Base-by-base conservation (phyloP, 2,329 filamentous ascomycete species). In the Fusarium sp. region DNA sequence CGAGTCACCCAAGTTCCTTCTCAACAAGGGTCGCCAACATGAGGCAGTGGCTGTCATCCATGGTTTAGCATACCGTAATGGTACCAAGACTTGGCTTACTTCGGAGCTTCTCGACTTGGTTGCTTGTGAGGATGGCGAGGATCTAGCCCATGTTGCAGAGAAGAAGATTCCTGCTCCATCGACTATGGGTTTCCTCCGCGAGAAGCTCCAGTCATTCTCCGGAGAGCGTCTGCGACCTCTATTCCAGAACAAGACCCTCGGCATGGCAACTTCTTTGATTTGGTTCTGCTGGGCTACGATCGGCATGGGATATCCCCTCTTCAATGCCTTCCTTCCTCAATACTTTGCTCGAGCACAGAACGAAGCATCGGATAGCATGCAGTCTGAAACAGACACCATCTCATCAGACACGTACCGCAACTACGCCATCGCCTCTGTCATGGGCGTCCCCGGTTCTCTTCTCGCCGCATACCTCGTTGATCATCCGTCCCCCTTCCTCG, bases 301-400 rank as follows among this genome's bases (percentile, higher is more conserved):
- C 74, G 94, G 94, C 68, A 93, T 97, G 90, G 94, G 91, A 6
- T 97, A 96, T 78, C 94, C 94, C 2, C 88, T 97, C 4, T 97
- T 96, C 88, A 96, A 96, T 81, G 92, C 93, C 59, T 97, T 97
- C 83, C 87, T 97, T n/a, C 94, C 94, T 1, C 93, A 96, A 75
- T 96, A 96, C 79, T 89, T 97, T 67, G 89, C 91, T 30, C 81
- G 78, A 41, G 88, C 90, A 63, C 87, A 89, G 32, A 83, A 83
- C 39, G 85, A 73, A 24, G 64, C 74, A 39, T 73, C 70, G 18
- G 79, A 74, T 8, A 71, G 65, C n/a, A 60, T 79, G 20, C 75
- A 79, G 20, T 79, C 79, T 36, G 79, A 83, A 54, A 80, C 79
- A 15, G 78, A 80, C 30, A 74, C 79, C 32, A 84, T 87, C 62